Base-by-base conservation (phyloP, 2,329 filamentous ascomycete genomes). In the Ophiocordyceps camponoti-leonardi region DNA sequence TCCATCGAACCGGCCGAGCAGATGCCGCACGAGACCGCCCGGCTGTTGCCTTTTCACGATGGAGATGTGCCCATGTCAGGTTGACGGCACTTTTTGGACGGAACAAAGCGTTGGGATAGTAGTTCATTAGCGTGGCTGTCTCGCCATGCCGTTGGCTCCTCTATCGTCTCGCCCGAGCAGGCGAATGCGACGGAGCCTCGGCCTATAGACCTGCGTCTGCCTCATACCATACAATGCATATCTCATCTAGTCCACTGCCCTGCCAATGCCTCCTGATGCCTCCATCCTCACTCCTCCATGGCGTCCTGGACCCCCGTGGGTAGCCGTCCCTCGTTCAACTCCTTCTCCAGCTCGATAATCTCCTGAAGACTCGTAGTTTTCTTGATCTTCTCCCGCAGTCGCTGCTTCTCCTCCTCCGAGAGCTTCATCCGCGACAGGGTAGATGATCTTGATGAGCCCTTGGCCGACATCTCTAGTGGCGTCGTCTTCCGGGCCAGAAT, bases 301-400 rank as follows among this genome's bases (percentile, higher is more conserved):
- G 62, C 65, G 42, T 67, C 69, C 33, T 75, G 68, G 30, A 79
- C 73, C 26, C 79, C 83, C 31, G 74, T 71, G 2, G 90, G 90
- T 61, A 96, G 72, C 57, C 84, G 72, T 2, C 92, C 92, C 62
- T 96, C 90, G 50, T 85, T 84, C 52, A 96, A 66, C 63, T 92
- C 86, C 68, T 90, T 94, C 69, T 98, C 92, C 58, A 98, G 62
- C 53, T 78, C 74, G 47, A 86, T 81, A 59, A 98, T 93, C 67
- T 96, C 92, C 53, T 87, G 82, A 57, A 98, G 62, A 57, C 83
- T 94, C 61, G 82, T 87, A 6, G 92, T 90, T 57, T 85, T 86
- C 63, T 79, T 79, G 62, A 98, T 94, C 66, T 90, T 73, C 57
- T 86, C 81, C 65, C 93, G 81, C 49, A 96, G 76, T 51, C 78